A percentile compares a stretch with the other conserved stretches of the same genome.
These are phyloP conservation scores for Aspergillus glaucus DNA, from an alignment of 2,329 filamentous ascomycete species.

Conservation along the genomic window DNA sequence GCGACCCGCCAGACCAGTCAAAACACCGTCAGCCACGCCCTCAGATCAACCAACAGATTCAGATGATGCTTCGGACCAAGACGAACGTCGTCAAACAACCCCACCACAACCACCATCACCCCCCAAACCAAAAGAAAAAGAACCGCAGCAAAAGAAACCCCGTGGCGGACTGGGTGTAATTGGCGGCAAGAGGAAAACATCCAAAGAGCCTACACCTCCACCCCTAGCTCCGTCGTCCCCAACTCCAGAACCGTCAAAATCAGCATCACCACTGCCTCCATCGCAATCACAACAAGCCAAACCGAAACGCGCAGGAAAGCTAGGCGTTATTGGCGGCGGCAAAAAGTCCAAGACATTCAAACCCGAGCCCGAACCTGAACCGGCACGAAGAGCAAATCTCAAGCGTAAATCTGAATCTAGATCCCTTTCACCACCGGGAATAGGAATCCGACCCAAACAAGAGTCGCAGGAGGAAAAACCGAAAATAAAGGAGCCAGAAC, in stretches of 20 bases:
- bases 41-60: slow-evolving; percentile 5
- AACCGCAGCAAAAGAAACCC: slow-evolving; percentile 2
- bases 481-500: slow-evolving; percentile 8
- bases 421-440: neutral
- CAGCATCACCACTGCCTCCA: slow-evolving; percentile 2
- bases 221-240: slow-evolving; percentile 7
- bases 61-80: slow-evolving; percentile 1
- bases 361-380: neutral
- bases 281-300: slow-evolving; percentile 7
- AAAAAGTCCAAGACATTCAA: slow-evolving; percentile 3
- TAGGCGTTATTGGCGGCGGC: slow-evolving; percentile 35
- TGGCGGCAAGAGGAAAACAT: slow-evolving; percentile 24
- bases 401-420: slow-evolving; percentile 1
- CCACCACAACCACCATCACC: slow-evolving; percentile 5
- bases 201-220: slow-evolving; percentile 4
- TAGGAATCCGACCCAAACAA: slow-evolving; percentile 4
- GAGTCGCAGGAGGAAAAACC: slow-evolving; percentile 28
- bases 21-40: neutral
- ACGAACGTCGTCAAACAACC: neutral
- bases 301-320: slow-evolving; percentile 18
- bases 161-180: slow-evolving; percentile 24
- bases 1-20: neutral
- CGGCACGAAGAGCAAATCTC: slow-evolving; percentile 7
- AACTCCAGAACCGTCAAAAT: neutral
- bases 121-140: neutral